Evolutionary conservation across 495 filamentous ascomycete species (phyloP), one percentile per base, ranked within the genome.

Genomic region (Chaetomium fimeti): DNA sequence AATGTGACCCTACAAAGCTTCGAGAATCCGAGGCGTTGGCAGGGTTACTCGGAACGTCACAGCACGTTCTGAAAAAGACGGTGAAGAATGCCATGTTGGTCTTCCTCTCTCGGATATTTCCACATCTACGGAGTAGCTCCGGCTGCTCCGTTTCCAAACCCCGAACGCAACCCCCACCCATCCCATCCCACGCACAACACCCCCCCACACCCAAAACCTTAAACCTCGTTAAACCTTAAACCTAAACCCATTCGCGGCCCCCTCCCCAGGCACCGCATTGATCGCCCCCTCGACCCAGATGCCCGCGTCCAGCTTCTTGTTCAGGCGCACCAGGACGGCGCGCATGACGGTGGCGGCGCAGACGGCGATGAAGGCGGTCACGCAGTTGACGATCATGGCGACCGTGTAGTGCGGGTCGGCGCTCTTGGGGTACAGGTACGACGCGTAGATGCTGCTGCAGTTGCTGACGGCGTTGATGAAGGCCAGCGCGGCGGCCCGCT

Each of bases 381-480:
- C 82, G 66, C 86, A 90, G 72, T 93, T 91, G 62, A 92, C 89
- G 2, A 79, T 76, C 84, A 93, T 90, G 6, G 91, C 90, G 15
- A 88, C 79, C 7, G 88, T 80, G 64, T 85, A 85, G 40, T 72
- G 72, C 5, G 81, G 82, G 11, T 67, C 74, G 61, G 76, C 77
- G 36, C 68, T 72, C 43, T 71, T 75, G 53, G 72, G 78, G 68
- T 77, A 79, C 84, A 93, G 84, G 68, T 92, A 94, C 56, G 80
- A 83, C 1, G 89, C 88, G 69, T 90, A 94, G 70, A 94, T 93
- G 58, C 81, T 85, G 54, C 84, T 84, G 15, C 81, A 78, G 69
- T 93, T 94, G n/a, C 84, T 84, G 24, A 93, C 82, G 6, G 89
- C 89, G 68, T 96, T 96, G 72, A 93, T 91, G 64, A 85, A 84